Conservation (phyloP, 176 grass and related monocot species). For the Ensete glaucum region DNA sequence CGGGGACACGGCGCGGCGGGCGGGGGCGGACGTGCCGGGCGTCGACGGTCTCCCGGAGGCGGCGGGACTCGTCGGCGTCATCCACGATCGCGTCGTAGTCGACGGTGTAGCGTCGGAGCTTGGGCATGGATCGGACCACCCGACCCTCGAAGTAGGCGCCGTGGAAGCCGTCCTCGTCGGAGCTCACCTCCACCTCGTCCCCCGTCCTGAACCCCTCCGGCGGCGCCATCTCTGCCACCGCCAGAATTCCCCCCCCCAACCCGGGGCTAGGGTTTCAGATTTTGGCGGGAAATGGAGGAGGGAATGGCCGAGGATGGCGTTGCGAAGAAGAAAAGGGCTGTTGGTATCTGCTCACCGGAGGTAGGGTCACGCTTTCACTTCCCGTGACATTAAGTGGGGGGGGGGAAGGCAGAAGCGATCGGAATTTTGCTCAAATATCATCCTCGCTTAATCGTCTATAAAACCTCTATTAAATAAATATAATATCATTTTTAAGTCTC, state of each 20-base stretch:
- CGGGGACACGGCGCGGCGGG: constrained; percentile 18
- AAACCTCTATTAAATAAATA: no score
- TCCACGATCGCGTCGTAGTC: constrained; percentile 28
- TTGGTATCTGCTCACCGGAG: neutral
- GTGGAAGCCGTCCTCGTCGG: constrained; percentile 29
- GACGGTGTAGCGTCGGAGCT: constrained; percentile 35
- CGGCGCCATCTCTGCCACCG: neutral
- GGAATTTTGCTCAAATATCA: no score
- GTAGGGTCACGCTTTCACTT: neutral
- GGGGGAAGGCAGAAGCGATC: no score
- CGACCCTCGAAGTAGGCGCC: constrained; percentile 39
- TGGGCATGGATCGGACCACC: constrained; percentile 21
- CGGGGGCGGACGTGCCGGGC: constrained; percentile 42
- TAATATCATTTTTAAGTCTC: no score
- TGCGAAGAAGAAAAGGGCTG: neutral
- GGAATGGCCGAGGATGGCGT: neutral
- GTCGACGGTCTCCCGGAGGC: constrained; percentile 24
- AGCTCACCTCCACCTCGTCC: constrained; percentile 40
- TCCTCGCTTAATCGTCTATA: no score
- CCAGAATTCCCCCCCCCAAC: neutral
- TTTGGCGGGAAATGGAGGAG: neutral
- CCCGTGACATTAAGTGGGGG: neutral
- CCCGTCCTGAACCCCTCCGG: constrained; percentile 5
- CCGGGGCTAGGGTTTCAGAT: neutral
- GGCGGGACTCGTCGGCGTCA: neutral